Evolutionary conservation across 2,329 filamentous ascomycete species (phyloP).

Genomic region (Penicillium aurantiogriseum): DNA sequence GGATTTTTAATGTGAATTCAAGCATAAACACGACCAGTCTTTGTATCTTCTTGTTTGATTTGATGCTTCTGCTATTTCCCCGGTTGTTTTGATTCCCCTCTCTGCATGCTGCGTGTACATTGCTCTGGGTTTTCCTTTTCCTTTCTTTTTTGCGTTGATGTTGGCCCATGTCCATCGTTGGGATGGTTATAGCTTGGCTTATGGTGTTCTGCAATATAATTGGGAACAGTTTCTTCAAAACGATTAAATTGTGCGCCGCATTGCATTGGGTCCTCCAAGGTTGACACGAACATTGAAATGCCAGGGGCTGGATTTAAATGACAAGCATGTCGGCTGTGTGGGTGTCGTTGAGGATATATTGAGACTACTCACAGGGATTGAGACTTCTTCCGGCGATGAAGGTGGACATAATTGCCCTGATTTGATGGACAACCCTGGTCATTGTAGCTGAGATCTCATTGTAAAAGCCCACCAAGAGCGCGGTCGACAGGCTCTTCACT

Average conservation of each 20-base stretch:
- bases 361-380: background rate
- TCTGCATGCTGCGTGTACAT: constrained; percentile 28
- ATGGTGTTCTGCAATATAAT: constrained; percentile 11
- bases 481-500: background rate
- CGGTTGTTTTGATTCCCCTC: constrained; percentile 32
- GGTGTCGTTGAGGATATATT: background rate
- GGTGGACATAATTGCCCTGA: background rate
- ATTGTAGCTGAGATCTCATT: background rate
- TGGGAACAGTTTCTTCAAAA: constrained; percentile 5
- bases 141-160: constrained; percentile 7
- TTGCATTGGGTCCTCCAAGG: background rate
- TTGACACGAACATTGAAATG: background rate
- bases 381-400: background rate
- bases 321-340: background rate
- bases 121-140: constrained; percentile 7
- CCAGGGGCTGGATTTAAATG: background rate
- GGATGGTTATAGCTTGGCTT: constrained; percentile 15
- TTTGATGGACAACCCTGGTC: background rate
- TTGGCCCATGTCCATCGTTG: constrained; percentile 11
- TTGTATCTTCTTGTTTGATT: constrained; percentile 16
- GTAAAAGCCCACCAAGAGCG: background rate
- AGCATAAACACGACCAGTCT: constrained; percentile 20
- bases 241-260: background rate
- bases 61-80: constrained; percentile 17
- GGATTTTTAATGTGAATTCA: constrained; percentile 17